These are phyloP conservation scores for Ceratocystiopsis minuta DNA, from an alignment of 2,329 filamentous ascomycete species.

Conservation along the genomic window DNA sequence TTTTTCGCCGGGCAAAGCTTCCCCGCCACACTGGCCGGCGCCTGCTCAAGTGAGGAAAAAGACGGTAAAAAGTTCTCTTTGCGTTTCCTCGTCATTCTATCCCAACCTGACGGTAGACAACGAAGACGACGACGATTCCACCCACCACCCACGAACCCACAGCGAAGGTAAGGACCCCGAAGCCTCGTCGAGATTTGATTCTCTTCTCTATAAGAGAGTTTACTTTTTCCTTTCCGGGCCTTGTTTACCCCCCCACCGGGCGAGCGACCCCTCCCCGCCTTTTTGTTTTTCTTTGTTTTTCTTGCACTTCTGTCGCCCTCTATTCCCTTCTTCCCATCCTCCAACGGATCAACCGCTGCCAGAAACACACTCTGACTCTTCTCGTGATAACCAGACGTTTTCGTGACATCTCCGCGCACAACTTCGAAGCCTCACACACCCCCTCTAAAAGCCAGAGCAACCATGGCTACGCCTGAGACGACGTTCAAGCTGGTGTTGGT, in stretches of 20 bases:
- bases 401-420: too few species aligned
- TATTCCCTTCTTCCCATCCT: too few species aligned
- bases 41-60: constrained; percentile 9
- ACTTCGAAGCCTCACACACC: not conserved
- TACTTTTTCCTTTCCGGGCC: not conserved
- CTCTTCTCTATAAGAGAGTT: not conserved
- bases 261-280: constrained; percentile 1
- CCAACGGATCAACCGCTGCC: too few species aligned
- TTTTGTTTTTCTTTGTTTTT: constrained; percentile 1
- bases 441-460: constrained; percentile 10
- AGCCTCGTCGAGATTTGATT: not conserved
- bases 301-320: too few species aligned
- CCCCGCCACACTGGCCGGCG: constrained; percentile 3
- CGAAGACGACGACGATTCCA: too few species aligned
- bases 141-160: constrained; percentile 1
- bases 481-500: constrained; percentile 99
- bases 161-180: constrained; percentile 7
- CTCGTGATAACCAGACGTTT: too few species aligned
- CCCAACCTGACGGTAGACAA: not conserved
- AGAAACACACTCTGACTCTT: too few species aligned
- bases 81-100: constrained; percentile 1
- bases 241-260: not conserved
- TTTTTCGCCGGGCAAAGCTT: constrained; percentile 2
- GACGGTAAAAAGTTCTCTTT: constrained; percentile 10
- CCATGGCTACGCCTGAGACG: constrained; percentile 51